Conservation (phyloP, 2,329 filamentous ascomycete genomes). For the Macrophomina phaseolina region DNA sequence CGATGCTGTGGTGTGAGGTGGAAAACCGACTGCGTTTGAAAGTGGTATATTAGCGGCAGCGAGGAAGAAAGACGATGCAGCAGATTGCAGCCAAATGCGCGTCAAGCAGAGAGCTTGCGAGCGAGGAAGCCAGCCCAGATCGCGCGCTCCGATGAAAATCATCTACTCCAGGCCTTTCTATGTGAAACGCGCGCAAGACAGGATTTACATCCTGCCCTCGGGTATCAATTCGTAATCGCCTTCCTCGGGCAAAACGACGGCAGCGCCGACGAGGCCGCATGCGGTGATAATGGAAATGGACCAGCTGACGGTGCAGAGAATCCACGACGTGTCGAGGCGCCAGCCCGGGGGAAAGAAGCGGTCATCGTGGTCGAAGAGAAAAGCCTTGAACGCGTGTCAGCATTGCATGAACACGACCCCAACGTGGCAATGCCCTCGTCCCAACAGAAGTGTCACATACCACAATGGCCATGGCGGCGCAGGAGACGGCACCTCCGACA, state of each 20-base stretch:
- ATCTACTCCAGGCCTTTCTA: constrained; percentile 5
- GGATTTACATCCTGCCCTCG: constrained; percentile 26
- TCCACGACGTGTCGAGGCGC: constrained; percentile 79
- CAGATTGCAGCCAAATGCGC: constrained; percentile 9
- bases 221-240: constrained; percentile 84
- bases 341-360: constrained; percentile 80
- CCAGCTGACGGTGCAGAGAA: constrained; percentile 69
- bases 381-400: constrained; percentile 62
- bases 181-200: constrained; percentile 1
- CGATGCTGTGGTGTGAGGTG: constrained; percentile 6
- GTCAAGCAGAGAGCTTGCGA: constrained; percentile 15
- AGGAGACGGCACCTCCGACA: constrained; percentile 71
- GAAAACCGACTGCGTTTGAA: background rate
- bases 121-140: constrained; percentile 17
- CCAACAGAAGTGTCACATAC: constrained; percentile 57
- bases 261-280: constrained; percentile 67
- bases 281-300: constrained; percentile 59
- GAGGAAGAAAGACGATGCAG: background rate
- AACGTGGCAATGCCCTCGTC: background rate
- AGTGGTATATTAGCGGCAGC: constrained; percentile 8
- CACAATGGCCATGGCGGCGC: constrained; percentile 80
- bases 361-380: constrained; percentile 80
- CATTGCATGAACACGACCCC: background rate
- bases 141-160: constrained; percentile 15
- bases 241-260: constrained; percentile 75